Base-by-base conservation (phyloP, 1,284 basidiomycete species). In the Caloboletus firmus region DNA sequence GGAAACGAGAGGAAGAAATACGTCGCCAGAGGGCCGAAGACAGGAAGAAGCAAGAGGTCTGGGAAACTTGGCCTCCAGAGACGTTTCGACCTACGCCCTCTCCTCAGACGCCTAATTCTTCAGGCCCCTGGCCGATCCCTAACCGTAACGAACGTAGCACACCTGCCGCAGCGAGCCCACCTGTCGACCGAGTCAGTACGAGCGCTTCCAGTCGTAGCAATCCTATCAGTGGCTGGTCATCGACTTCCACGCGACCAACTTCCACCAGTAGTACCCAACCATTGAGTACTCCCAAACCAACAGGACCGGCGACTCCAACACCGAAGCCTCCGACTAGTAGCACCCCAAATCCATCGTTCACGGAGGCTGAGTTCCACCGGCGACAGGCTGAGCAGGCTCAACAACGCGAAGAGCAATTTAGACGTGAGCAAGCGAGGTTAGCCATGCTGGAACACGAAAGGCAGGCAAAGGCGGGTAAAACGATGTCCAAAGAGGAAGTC, bases 391-490 rank as follows among this genome's bases (percentile, higher is more conserved):
- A 85, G 59, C 76, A 79, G 24, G 76, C 76, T 20, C 75, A 77
- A 37, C 72, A 74, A 39, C 82, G 83, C 61, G 80, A 83, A 60
- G 83, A 83, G 70, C 74, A 76, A 52, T 87, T 85, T 68, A 76
- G 75, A 49, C 74, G 74, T 48, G 80, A 85, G 64, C 82, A 85
- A 64, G 81, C 82, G 62, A 72, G 74, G 48, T 48, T 77, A 4
- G 70, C 68, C 17, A 63, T 68, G 60, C 64, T 62, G 58, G 76
- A 77, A 20, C 67, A 74, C 41, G 76, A 78, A 51, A 59, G 76
- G 36, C 76, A 78, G 49, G 64, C 78, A 9, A 77, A 75, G 59
- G 66, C 74, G 6, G 74, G 76, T 28, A 76, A 75, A 55, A 72
- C 73, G 28, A 67, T 83, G 66, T 76, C 72, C 57, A 79, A 78